phyloP scores from a whole-genome alignment of 139 green algal genomes.

The Chlorella sp. region DNA sequence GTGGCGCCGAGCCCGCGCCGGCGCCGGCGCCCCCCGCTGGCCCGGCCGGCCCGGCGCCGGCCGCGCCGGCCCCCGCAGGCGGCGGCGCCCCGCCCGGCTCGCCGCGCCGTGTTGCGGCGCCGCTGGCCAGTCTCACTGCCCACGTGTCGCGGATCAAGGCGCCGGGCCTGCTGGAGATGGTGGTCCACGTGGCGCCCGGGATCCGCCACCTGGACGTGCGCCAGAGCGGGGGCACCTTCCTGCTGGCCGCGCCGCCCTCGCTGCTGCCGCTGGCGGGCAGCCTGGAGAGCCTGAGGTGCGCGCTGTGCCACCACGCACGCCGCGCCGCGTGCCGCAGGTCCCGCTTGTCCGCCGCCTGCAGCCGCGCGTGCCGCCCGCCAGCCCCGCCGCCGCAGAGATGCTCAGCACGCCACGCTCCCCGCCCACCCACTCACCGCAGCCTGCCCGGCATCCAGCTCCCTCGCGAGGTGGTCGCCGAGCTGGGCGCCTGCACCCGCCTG shows the following conservation, averaged over 20 bases:
- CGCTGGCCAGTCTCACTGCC: background rate
- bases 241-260: conserved; percentile 3
- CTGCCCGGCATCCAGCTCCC: conserved; percentile 27
- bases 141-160: conserved; percentile 8
- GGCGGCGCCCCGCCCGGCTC: background rate
- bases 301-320: too few relatives aligned
- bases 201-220: background rate
- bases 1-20: too few relatives aligned
- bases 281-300: background rate
- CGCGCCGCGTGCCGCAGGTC: background rate
- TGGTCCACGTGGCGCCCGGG: background rate
- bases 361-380: background rate
- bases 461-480: background rate
- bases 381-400: background rate
- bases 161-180: background rate
- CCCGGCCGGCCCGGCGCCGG: background rate
- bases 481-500: background rate
- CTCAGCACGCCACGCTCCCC: background rate
- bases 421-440: background rate
- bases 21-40: background rate
- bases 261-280: background rate
- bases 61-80: background rate
- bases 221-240: background rate
- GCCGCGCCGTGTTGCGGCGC: background rate
- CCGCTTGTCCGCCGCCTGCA: background rate